Base-by-base conservation (phyloP, 176 grass and related monocot genomes). In the Oryza meridionalis region DNA sequence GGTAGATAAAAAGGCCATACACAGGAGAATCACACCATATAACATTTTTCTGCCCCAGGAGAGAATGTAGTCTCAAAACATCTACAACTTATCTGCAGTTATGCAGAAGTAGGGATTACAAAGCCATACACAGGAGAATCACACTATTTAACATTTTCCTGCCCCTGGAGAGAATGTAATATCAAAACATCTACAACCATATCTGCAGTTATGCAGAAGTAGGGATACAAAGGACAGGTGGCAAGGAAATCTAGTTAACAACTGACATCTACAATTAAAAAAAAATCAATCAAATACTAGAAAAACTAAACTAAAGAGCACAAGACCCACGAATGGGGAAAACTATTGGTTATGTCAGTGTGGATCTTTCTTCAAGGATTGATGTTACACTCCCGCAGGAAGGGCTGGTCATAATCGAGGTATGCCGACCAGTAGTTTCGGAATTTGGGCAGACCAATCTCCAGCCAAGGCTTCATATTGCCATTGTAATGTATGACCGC, bases 401-500 rank as follows among this genome's bases (percentile, higher is more conserved):
- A 92, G 46, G 65, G 46, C 74, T 94, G 92, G 45, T 92, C 80
- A 55, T 97, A 97, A 68, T 94, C 88, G 55, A 97, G 82, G 59
- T 97, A 90, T 64, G 88, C 90, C 4, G 92, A 97, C 94, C 94
- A 97, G 84, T 94, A 90, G 69, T 75, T 70, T 38, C 88, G 85
- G 75, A 77, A 97, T 58, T 86, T 88, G 68, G 90, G 90, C 61
- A 97, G 70, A 51, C 90, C 92, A 63, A 94, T 97, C 81, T 97
- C 92, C 25, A 97, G 87, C 94, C 94, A 97, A 17, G 94, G 94
- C 78, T 97, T 97, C 94, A 92, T 81, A 50, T 97, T 97, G 49
- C 94, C 94, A 55, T 94, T 94, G 73, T 97, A 97, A 83, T 97
- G 94, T 46, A 97, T 85, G 25, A 94, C 94, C 0, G 90, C 92